phyloP scores from a whole-genome alignment of 129 eudicot genomes.

The Deinandra increscens region DNA sequence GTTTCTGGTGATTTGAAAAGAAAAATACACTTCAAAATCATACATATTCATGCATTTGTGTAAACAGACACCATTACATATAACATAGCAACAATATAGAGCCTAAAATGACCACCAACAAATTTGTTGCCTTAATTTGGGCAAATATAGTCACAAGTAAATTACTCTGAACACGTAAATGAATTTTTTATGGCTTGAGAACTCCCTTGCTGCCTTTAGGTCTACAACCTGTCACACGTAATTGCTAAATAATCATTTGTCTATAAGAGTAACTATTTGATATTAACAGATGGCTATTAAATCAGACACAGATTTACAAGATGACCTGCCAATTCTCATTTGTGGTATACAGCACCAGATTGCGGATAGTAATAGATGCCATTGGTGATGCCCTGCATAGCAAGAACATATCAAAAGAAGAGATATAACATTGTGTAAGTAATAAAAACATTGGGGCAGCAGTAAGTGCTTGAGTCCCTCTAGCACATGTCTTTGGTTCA shows the following conservation, averaged over 20 bases:
- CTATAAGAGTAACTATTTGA: constrained; percentile 17
- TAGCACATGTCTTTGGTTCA: too few relatives aligned
- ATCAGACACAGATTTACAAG: not conserved
- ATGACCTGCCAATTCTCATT: constrained; percentile 87
- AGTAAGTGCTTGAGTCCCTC: too few relatives aligned
- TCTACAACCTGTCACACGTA: constrained; percentile 60
- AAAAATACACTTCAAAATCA: constrained; percentile 14
- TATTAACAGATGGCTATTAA: not conserved
- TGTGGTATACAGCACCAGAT: constrained; percentile 76
- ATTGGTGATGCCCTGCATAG: constrained; percentile 79
- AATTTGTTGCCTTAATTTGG: not conserved
- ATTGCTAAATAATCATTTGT: constrained; percentile 10
- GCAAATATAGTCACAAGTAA: not conserved
- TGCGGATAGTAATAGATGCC: constrained; percentile 92
- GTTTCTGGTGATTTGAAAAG: constrained; percentile 57
- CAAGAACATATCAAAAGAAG: constrained; percentile 8
- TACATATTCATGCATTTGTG: constrained; percentile 10
- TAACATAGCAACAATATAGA: not conserved
- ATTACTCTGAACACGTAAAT: constrained; percentile 88
- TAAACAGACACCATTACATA: constrained; percentile 12
- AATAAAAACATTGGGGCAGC: not conserved
- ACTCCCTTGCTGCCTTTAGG: constrained; percentile 93
- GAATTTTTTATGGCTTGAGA: constrained; percentile 62
- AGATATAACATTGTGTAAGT: not conserved
- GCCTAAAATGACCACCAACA: not conserved